Evolutionary conservation across 257 asterid species (phyloP).

Genomic region (Nicotiana noctiflora): DNA sequence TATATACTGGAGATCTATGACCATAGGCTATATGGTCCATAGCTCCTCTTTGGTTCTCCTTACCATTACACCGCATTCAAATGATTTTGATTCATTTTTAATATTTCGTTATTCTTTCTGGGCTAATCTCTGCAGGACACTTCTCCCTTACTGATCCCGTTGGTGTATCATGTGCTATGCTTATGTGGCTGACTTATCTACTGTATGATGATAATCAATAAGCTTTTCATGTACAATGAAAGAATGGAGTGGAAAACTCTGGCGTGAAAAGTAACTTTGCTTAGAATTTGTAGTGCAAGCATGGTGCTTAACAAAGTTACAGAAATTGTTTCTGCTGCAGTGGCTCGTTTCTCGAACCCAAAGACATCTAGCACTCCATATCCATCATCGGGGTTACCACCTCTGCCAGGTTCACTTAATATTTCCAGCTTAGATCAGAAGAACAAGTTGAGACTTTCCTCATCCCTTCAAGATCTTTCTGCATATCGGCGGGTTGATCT

Average conservation of each 20-base stretch:
- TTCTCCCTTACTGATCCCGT: background rate
- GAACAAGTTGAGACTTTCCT: slow-evolving; percentile 50
- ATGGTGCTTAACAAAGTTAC: slow-evolving; percentile 62
- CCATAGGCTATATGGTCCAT: no score
- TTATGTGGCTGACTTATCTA: background rate
- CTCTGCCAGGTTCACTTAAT: slow-evolving; percentile 44
- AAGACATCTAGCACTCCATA: slow-evolving; percentile 37
- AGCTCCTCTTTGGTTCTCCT: background rate
- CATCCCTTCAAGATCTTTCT: slow-evolving; percentile 91
- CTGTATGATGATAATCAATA: background rate
- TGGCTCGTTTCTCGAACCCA: slow-evolving; percentile 40
- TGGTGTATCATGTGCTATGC: background rate
- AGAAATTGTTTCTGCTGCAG: slow-evolving; percentile 46
- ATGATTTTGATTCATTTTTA: background rate
- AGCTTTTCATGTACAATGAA: background rate
- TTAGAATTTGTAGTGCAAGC: slow-evolving; percentile 17
- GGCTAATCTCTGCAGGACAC: slow-evolving; percentile 10
- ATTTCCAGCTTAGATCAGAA: slow-evolving; percentile 39
- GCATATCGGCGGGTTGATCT: slow-evolving; percentile 48
- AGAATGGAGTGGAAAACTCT: background rate
- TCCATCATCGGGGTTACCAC: slow-evolving; percentile 60
- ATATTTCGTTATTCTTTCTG: background rate
- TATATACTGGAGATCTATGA: background rate
- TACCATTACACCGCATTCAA: background rate
- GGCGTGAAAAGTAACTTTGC: slow-evolving; percentile 2